Evolutionary conservation across 495 filamentous ascomycete species (phyloP).

Genomic region (Opeltia flavorubescens): DNA sequence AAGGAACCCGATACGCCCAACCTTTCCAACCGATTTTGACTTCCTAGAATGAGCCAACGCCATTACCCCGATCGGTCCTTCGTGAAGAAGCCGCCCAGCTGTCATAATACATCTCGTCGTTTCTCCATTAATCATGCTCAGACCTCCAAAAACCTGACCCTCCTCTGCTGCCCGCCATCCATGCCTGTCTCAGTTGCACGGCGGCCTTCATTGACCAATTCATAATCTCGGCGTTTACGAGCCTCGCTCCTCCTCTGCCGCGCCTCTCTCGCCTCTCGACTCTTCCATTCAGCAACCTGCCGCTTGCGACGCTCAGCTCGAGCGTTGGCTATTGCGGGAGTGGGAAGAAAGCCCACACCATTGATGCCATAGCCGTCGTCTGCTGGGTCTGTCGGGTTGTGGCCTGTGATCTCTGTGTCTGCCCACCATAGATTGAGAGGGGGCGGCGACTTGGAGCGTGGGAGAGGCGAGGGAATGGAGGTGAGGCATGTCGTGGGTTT

Average conservation of each 20-base stretch:
- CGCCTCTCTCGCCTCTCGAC: slow-evolving; percentile 71
- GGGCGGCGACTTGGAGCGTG: slow-evolving; percentile 24
- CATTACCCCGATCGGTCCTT: too few relatives aligned
- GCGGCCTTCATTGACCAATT: slow-evolving; percentile 7
- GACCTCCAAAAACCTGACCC: slow-evolving; percentile 15
- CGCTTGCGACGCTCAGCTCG: slow-evolving; percentile 59
- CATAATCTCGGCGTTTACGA: slow-evolving; percentile 30
- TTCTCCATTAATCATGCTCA: slow-evolving; percentile 1
- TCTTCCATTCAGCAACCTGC: slow-evolving; percentile 75
- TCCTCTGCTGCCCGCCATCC: slow-evolving; percentile 6
- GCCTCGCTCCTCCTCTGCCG: slow-evolving; percentile 57
- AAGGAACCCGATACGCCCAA: neutral
- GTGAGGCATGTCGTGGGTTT: slow-evolving; percentile 7
- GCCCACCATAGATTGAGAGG: slow-evolving; percentile 58
- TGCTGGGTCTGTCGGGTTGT: slow-evolving; percentile 55
- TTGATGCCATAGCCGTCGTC: slow-evolving; percentile 75
- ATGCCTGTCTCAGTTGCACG: neutral
- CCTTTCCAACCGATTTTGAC: neutral
- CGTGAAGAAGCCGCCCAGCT: neutral
- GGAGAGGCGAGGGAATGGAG: neutral
- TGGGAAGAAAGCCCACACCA: slow-evolving; percentile 85
- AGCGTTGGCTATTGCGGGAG: slow-evolving; percentile 64
- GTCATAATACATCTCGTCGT: neutral
- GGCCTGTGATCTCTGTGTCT: slow-evolving; percentile 72
- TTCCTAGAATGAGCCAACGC: neutral